Base-by-base conservation (phyloP, 176 grass and related monocot genomes). In the Cenchrus fungigraminus region DNA sequence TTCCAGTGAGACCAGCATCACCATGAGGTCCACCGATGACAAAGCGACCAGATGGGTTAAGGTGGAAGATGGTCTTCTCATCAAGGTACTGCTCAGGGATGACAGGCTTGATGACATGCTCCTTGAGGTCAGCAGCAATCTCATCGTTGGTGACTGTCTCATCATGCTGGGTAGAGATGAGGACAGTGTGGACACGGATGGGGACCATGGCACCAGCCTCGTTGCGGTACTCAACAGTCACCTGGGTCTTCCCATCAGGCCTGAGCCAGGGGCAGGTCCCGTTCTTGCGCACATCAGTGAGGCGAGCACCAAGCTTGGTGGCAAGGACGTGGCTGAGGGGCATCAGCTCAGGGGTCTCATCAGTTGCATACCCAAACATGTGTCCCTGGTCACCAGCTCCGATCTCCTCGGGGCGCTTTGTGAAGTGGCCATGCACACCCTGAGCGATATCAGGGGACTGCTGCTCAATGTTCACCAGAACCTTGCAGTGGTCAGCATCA, bases 351-450 rank as follows among this genome's bases (percentile, higher is more conserved):
- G 84, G 88, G 79, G 88, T 90, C 59, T 90, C 88, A 74, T 90
- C 88, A 67, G 88, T 90, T 8, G 88, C 88, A 79, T 90, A 90
- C 16, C 88, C 88, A 86, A 90, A 90, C 88, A 90, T 90, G 79
- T 86, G 88, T 37, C 88, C 88, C 73, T 90, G 88, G 78, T 90
- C 88, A 79, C 88, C 88, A 68, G 88, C 88, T 31, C 88, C 88
- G 79, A 90, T 90, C 83, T 90, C 88, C 84, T 90, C 88, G 58
- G 88, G 84, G 58, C 88, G 88, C 79, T 90, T 90, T 66, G 88
- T 90, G 79, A 90, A 90, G 74, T 90, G 79, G 50, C 88, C 88
- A 2, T 90, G 88, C 66, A 90, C 88, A 79, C 88, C 84, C 66
- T 90, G 88, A 1, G 88, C 88, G 16, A 90, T 90, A 60, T 90